Conservation (phyloP, 2,329 filamentous ascomycete species). For the Pseudocercospora crystallina region DNA sequence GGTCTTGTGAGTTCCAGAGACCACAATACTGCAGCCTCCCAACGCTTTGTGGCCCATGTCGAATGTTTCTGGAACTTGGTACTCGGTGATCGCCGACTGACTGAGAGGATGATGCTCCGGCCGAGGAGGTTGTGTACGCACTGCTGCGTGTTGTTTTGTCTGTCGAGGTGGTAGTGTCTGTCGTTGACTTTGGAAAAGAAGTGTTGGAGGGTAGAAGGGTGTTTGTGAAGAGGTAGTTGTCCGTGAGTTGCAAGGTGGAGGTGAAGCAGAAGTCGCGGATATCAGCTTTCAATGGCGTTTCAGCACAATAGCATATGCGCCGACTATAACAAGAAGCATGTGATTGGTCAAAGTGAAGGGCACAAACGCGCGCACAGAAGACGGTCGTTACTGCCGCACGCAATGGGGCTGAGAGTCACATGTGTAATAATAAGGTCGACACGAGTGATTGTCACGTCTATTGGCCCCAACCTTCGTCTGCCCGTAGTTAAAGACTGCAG, state of each 20-base stretch:
- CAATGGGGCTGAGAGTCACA: background rate
- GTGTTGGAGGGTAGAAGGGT: background rate
- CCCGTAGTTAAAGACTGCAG: too few relatives aligned
- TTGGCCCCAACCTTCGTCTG: too few relatives aligned
- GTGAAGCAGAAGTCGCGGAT: background rate
- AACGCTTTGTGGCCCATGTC: conserved; percentile 23
- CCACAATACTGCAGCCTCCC: conserved; percentile 20
- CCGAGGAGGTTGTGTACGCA: background rate
- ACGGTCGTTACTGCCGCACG: background rate
- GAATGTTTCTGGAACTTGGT: background rate
- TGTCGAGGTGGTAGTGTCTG: background rate
- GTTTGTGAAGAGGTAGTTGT: background rate
- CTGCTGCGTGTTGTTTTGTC: background rate
- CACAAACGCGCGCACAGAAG: background rate
- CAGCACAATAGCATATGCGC: too few relatives aligned
- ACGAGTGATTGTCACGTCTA: too few relatives aligned
- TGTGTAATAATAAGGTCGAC: too few relatives aligned
- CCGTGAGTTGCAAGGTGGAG: background rate
- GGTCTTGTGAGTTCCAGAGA: conserved; percentile 11
- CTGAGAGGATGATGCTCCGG: background rate
- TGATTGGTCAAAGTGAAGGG: too few relatives aligned
- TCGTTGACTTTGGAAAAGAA: too few relatives aligned
- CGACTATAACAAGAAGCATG: too few relatives aligned
- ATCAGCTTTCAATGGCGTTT: background rate
- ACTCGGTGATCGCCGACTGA: background rate